Conservation (phyloP, 495 filamentous ascomycete species). For the Daldinia concentrica region DNA sequence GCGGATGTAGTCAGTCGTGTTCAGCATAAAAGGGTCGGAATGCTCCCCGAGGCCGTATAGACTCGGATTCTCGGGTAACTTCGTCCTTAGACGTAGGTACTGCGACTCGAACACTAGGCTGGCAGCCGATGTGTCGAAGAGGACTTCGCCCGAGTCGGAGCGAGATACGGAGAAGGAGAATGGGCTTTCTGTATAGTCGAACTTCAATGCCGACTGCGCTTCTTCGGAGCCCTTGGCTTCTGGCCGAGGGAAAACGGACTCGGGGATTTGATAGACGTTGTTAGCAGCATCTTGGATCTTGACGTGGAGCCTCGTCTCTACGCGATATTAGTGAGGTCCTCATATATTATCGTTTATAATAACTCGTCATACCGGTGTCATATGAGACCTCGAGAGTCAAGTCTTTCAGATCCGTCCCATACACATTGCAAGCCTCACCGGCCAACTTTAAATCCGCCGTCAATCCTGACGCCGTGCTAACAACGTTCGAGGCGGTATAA, state of each 20-base stretch:
- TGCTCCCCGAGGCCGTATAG: conserved; percentile 83
- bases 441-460: conserved; percentile 74
- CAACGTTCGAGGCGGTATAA: conserved; percentile 74
- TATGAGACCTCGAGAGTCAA: conserved; percentile 78
- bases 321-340: conserved; percentile 19
- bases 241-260: conserved; percentile 74
- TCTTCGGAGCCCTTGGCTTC: conserved; percentile 35
- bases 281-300: conserved; percentile 81
- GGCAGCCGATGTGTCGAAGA: conserved; percentile 80
- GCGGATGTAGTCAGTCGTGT: conserved; percentile 77
- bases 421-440: conserved; percentile 73
- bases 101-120: conserved; percentile 80
- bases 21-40: conserved; percentile 74
- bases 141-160: conserved; percentile 68
- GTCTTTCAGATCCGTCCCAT: conserved; percentile 72
- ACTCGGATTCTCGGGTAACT: conserved; percentile 70
- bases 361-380: conserved; percentile 68
- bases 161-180: conserved; percentile 82
- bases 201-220: conserved; percentile 63
- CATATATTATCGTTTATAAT: neutral
- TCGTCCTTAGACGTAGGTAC: conserved; percentile 75
- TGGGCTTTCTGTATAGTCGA: conserved; percentile 70
- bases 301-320: conserved; percentile 81
- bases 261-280: conserved; percentile 80
- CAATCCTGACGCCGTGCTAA: conserved; percentile 59